These are phyloP conservation scores for Cercospora canescens DNA, from an alignment of 2,329 filamentous ascomycete genomes.

Conservation along the genomic window DNA sequence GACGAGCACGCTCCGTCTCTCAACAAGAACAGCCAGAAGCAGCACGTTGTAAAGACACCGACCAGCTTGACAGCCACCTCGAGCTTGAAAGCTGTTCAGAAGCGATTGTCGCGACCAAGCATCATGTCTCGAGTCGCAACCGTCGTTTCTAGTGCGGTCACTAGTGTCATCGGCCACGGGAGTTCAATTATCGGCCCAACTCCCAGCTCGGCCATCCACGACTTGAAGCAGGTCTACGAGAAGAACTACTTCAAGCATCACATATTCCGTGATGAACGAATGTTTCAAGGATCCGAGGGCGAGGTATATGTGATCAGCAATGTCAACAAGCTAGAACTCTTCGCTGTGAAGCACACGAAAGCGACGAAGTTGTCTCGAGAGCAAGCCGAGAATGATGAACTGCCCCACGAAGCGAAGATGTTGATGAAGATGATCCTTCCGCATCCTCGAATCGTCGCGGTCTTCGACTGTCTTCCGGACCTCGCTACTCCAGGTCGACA, in stretches of 20 bases:
- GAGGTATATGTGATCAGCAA: neutral
- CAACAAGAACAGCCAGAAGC: neutral
- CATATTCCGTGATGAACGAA: neutral
- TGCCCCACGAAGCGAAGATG: slow-evolving; percentile 1
- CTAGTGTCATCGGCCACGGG: neutral
- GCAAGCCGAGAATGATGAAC: neutral
- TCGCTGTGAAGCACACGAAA: neutral
- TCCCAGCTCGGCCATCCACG: neutral
- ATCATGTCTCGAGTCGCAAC: neutral
- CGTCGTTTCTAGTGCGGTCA: neutral
- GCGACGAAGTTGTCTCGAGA: neutral
- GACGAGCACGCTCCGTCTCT: neutral
- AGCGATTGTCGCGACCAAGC: neutral
- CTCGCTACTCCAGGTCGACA: neutral
- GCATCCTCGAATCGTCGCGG: slow-evolving; percentile 3
- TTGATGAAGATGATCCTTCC: neutral
- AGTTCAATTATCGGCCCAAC: neutral
- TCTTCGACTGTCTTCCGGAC: neutral
- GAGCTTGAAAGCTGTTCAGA: neutral
- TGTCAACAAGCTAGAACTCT: neutral
- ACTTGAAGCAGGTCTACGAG: neutral
- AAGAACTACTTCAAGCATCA: slow-evolving; percentile 7
- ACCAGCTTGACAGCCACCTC: neutral
- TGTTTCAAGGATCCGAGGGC: neutral
- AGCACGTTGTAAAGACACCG: neutral